Evolutionary conservation across 257 asterid genomes (phyloP), one percentile per base, ranked within the genome.

Genomic region (Nemophila menziesii): DNA sequence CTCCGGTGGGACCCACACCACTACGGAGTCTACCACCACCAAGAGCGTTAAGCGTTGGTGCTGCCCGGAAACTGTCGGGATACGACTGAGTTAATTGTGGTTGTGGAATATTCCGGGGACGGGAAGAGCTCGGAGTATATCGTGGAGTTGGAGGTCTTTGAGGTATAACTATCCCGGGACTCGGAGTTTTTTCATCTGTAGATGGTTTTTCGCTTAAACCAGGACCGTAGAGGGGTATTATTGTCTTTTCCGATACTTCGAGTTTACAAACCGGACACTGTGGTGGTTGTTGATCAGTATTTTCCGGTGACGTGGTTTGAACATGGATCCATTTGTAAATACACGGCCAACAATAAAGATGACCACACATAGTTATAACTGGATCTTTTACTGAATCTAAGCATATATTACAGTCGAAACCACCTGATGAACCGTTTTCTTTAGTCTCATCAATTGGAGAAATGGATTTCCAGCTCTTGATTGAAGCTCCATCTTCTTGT

Each of bases 321-420:
- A 50, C 60, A 48, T 51, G 69, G 10, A 79, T 71, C 95, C 95
- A 84, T 33, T 68, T 67, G 78, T 84, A 81, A 57, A 86, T 78
- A 75, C 96, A 86, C 10, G 94, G 86, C 96, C 96, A 86, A 55
- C 96, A 86, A 58, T 78, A 86, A 20, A 86, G 85, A 57, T 86
- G 96, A 15, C 96, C 96, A 21, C 96, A 86, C 16, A 81, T 79
- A 44, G 92, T 81, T 48, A 81, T 86, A 7, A 86, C 83, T 3
- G 96, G 96, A 12, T 86, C 96, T 1, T 65, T 69, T 6, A 80
- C 82, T 3, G 96, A 67, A 39, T 86, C 94, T 42, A 86, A 64
- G 52, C 96, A 86, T 10, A 86, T 84, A 63, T 80, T 80, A 55
- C 95, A 84, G 39, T 84, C 95, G 37, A 84, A 72, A 24, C 74